Evolutionary conservation across 2,329 filamentous ascomycete species (phyloP), one percentile per base, ranked within the genome.

Genomic region (Pseudogymnoascus verrucosus): DNA sequence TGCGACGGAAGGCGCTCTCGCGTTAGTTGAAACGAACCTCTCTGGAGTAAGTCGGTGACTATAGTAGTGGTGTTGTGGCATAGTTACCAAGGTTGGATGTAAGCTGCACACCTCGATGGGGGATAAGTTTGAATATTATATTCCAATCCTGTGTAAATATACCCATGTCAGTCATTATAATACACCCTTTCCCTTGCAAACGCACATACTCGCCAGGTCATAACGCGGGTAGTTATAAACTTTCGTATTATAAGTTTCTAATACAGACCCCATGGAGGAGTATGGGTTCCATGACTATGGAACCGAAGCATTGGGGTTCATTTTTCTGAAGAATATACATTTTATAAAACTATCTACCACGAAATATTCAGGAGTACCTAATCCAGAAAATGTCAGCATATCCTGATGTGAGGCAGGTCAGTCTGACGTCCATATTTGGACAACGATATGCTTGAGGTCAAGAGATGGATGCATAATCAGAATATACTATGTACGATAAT

Each of bases 401-500:
- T 19, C 51, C 51, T 5, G 28, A 57, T 57, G 51, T 10, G 34
- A 57, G 51, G 28, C 10, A 57, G 28, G 42, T 19, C 11, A 10
- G 26, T 34, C 28, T 34, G n/a, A 6, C 5, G n/a, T 19, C 51
- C 28, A 34, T 57, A 21, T 21, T 4, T 4, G 51, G 51, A 57
- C 14, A n/a, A 10, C 11, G 26, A 19, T 34, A 57, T 21, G 23
- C 2, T 16, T 4, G n/a, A 8, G 26, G 4, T 26, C 26, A 34
- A 34, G 26, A 34, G 51, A 57, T 19, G 51, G 51, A 57, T 19
- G 51, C 51, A 57, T 57, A 57, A 57, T 57, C 51, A 57, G 51
- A 57, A 57, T 57, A 57, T 57, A 57, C 51, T 28, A 57, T 57
- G 51, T 57, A 57, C 51, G 51, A 57, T 57, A 57, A 57, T 57